Evolutionary conservation across 441 rosid species (phyloP), one percentile per base, ranked within the genome.

Genomic region (Erodium trifolium): DNA sequence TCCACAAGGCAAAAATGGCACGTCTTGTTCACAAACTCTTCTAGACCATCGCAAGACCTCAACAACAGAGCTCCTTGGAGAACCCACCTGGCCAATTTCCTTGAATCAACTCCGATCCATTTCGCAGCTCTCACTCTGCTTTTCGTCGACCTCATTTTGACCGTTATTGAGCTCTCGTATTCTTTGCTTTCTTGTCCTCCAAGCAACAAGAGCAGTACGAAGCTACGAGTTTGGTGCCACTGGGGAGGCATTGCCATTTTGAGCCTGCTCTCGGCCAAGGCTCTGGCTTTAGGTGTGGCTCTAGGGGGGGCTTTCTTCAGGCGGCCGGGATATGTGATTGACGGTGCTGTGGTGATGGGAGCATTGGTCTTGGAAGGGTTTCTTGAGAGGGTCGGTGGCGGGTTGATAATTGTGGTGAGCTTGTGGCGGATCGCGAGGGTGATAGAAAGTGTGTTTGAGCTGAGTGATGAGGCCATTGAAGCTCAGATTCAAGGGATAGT

Each of bases 381-480:
- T 39, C 35, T 87, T 75, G 88, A 82, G 70, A 72, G 11, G 68
- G 78, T 74, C 57, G 93, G 90, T 51, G 87, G 89, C 6, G 93
- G 93, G 4, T 81, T 89, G 82, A 72, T 91, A 14, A 85, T 83
- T 2, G 75, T 85, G 66, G 90, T 81, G 57, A 85, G 93, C 60
- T 75, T 89, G 78, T 91, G 96, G 97, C 71, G 93, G 16, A 81
- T 91, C 55, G 68, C 86, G 67, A 84, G 96, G 63, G 84, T 86
- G 29, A 82, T 89, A 6, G 93, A 86, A 73, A 86, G 86, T 47
- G 89, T 90, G 0, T 82, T 86, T 37, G 90, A 87, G 82, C 78
- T 89, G 68, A 87, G 92, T 53, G 92, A 89, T 62, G 90, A 85
- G 35, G 89, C 92, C 67, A 91, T 91, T 63, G 86, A 83, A 74